Conservation (phyloP, 306 rosid species). For the Hylodesmum podocarpum region DNA sequence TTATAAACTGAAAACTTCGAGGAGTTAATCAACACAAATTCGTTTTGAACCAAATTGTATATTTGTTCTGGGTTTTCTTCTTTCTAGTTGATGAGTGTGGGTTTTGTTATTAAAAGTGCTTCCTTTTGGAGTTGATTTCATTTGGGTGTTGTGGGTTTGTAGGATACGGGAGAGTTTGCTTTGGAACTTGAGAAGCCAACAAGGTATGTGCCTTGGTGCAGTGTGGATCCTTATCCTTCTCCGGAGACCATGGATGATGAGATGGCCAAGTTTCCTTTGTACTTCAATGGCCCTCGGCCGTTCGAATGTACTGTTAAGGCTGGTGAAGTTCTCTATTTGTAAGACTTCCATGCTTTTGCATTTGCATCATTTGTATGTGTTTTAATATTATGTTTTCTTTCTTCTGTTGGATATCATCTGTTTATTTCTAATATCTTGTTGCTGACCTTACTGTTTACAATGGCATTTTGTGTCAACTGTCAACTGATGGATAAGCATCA, state of each 20-base stretch:
- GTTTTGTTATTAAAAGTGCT: background rate
- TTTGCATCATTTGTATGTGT: background rate
- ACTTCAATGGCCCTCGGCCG: conserved; percentile 64
- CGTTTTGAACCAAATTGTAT: background rate
- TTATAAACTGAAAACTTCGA: background rate
- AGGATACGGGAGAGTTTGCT: conserved; percentile 59
- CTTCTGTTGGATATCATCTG: background rate
- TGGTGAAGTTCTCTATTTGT: conserved; percentile 86
- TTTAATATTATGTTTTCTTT: background rate
- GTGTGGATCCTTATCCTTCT: conserved; percentile 75
- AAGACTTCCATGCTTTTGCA: conserved; percentile 26
- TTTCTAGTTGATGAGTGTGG: background rate
- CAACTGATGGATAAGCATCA: background rate
- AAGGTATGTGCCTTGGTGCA: conserved; percentile 80
- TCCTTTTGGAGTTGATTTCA: conserved; percentile 5
- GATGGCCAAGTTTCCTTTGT: conserved; percentile 56
- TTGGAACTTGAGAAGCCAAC: conserved; percentile 64
- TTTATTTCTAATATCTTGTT: background rate
- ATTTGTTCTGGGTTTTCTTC: background rate
- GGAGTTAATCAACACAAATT: background rate
- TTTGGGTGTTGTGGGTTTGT: conserved; percentile 19
- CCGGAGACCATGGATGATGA: conserved; percentile 40
- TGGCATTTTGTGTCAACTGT: background rate
- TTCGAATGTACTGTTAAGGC: conserved; percentile 71
- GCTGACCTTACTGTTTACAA: background rate